Evolutionary conservation across 2,329 filamentous ascomycete genomes (phyloP), one percentile per base, ranked within the genome.

Genomic region (Zopfia rhizophila): DNA sequence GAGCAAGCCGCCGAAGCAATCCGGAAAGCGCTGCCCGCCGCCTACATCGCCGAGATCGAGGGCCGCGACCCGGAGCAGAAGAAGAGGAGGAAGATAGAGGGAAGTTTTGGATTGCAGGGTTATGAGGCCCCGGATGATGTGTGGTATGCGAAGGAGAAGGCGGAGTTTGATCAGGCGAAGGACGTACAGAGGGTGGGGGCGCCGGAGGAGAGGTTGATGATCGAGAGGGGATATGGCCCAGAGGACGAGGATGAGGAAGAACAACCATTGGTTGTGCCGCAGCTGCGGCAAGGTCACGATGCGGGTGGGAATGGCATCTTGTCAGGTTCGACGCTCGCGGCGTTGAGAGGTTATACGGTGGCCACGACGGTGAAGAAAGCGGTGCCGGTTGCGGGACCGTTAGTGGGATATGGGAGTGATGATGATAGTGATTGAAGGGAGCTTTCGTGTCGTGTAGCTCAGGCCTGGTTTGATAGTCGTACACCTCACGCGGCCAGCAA

Each of bases 1-100:
- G 94, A 99, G 67, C 94, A 99, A 70, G 94, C 94, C 2, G 94
- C 94, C 0, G 94, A 97, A 63, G 95, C 94, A 1, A 91, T 99
- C 45, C 80, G 94, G 13, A 82, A 89, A 55, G 93, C 94, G 0
- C 77, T 99, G 4, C 94, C 94, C 0, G 91, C 88, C 0, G 90
- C 91, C 19, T 97, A 94, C 56, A 87, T 99, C 0, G 91, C 91
- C 0, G 91, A 99, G 76, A 87, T 99, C 35, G 94, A 99, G 70
- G 94, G 94, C 12, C 84, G 90, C 38, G 91, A 96, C 56, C 89
- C 90, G 0, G 90, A 92, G 60, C 89, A 91, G 28, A 82, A 86
- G 66, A 97, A 97, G 77, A 81, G 92, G 63, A 85, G 93, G 72
- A 95, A 90, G 74, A 85, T 96, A 18, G 91, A 97, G 70, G 91